Percentiles rank a stretch among this genome's conserved stretches.
phyloP scores from a whole-genome alignment of 2,329 filamentous ascomycete genomes.

The Exserohilum rostratum region DNA sequence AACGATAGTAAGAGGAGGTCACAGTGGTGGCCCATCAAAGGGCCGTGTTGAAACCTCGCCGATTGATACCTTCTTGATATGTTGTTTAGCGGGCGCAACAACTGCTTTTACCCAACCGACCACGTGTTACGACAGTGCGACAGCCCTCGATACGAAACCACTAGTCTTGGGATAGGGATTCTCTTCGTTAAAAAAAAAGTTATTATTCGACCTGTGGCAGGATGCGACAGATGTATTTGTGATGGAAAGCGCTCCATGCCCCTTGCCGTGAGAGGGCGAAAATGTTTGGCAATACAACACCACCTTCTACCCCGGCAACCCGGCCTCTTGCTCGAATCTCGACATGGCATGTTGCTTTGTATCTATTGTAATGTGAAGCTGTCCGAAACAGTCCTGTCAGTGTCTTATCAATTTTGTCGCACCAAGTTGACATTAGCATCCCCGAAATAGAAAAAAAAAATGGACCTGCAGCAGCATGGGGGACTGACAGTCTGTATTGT shows the following conservation, averaged over 20 bases:
- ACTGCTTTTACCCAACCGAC: slow-evolving; percentile 12
- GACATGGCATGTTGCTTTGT: slow-evolving; percentile 25
- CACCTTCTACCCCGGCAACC: slow-evolving; percentile 12
- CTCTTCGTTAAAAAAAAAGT: slow-evolving; percentile 33
- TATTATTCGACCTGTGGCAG: slow-evolving; percentile 16
- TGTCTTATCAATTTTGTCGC: slow-evolving; percentile 6
- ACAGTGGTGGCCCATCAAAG: slow-evolving; percentile 4
- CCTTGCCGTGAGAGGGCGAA: background rate
- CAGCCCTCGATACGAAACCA: slow-evolving; percentile 28
- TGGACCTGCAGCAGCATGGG: background rate
- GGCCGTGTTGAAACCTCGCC: slow-evolving; percentile 1
- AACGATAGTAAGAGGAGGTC: slow-evolving; percentile 13
- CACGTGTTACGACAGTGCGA: slow-evolving; percentile 27
- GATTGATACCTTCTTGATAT: slow-evolving; percentile 21
- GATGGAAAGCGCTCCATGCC: slow-evolving; percentile 6
- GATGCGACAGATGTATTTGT: slow-evolving; percentile 12
- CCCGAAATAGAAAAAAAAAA: background rate
- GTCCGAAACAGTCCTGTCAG: slow-evolving; percentile 17
- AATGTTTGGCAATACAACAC: background rate
- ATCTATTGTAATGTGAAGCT: slow-evolving; percentile 29
- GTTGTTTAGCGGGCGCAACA: slow-evolving; percentile 42
- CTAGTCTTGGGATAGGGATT: slow-evolving; percentile 16
- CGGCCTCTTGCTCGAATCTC: slow-evolving; percentile 14
- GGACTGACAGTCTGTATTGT: background rate
- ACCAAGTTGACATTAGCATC: background rate